Evolutionary conservation across 2,329 filamentous ascomycete genomes (phyloP), one percentile per base, ranked within the genome.

Genomic region (Dryadomyces quercus-mongolicae): DNA sequence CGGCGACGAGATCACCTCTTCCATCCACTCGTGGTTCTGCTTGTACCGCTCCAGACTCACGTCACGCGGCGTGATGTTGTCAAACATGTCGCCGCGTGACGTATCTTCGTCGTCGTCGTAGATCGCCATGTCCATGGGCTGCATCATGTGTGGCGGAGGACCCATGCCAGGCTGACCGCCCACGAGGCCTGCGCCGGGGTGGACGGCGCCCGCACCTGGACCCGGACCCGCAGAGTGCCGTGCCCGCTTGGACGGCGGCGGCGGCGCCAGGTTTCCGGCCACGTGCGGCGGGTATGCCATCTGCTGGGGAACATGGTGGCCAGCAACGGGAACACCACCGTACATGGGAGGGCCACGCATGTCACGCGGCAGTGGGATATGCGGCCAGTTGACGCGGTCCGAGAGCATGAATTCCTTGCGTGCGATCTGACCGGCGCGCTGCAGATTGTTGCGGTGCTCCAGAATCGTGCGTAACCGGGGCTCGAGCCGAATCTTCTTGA

Each of bases 1-100:
- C 0, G 91, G 89, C 1, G 92, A 97, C 1, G 87, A 88, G 53
- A 97, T 80, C 31, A 98, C 84, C 69, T 98, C 92, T 65, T 97
- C 93, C 88, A 98, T 95, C 93, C 92, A 97, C 67, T 95, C 89
- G 63, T 98, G 92, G 63, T 98, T 94, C 65, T 96, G 90, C 66
- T 85, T 85, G 67, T 96, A 98, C 54, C 93, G 81, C 59, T 83
- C 81, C 57, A 88, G 75, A 61, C 90, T 95, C 57, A 98, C 86
- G 59, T 98, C 93, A 46, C 91, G 81, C 3, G 91, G 91, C 0
- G 89, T 92, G 58, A 96, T 74, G 59, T 89, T 81, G 65, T 98
- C 93, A 63, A 98, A 88, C 66, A 91, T 78, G 67, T 98, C 93
- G 31, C 90, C 90, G 20, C 87, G 78, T 7, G 85, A 86, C 3